Conservation (phyloP, 1,284 basidiomycete species). For the Vanrija sp. region DNA sequence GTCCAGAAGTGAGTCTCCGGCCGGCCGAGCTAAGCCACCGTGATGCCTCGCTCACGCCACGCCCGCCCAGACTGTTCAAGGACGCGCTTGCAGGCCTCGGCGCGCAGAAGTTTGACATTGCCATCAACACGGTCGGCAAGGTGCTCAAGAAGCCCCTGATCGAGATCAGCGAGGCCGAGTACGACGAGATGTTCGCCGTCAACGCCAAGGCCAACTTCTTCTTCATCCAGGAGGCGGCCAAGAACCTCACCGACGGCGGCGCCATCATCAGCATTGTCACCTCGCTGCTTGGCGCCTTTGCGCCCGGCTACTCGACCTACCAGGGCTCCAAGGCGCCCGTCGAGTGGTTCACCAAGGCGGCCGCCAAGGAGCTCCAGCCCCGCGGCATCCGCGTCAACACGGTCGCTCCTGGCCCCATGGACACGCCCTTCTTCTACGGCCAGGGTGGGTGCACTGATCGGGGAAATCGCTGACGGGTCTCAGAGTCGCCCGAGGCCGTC, state of each 20-base stretch:
- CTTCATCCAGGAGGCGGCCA: conserved; percentile 25
- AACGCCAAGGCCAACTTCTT: conserved; percentile 29
- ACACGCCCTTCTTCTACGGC: conserved; percentile 24
- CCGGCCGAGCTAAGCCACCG: too few relatives aligned
- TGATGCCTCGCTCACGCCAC: not conserved
- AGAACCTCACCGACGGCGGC: conserved; percentile 19
- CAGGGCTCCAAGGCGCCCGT: conserved; percentile 28
- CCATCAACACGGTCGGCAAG: conserved; percentile 30
- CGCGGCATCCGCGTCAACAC: conserved; percentile 21
- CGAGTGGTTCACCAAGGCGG: conserved; percentile 27
- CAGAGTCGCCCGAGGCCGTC: conserved; percentile 14
- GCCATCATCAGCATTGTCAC: conserved; percentile 25
- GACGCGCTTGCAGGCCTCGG: conserved; percentile 15
- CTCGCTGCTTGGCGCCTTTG: conserved; percentile 20
- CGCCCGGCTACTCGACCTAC: conserved; percentile 24
- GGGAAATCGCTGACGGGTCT: not conserved
- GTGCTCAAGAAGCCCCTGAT: conserved; percentile 27
- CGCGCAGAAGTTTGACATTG: conserved; percentile 15
- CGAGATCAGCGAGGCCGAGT: conserved; percentile 22
- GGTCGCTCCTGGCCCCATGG: conserved; percentile 19
- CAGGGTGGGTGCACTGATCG: not conserved
- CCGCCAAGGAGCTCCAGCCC: conserved; percentile 22
- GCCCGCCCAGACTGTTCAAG: conserved; percentile 10
- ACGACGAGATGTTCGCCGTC: conserved; percentile 23
- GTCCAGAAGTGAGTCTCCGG: conserved; percentile 3